Base-by-base conservation (phyloP, 805 yeast genomes). In the Pichia exigua region DNA sequence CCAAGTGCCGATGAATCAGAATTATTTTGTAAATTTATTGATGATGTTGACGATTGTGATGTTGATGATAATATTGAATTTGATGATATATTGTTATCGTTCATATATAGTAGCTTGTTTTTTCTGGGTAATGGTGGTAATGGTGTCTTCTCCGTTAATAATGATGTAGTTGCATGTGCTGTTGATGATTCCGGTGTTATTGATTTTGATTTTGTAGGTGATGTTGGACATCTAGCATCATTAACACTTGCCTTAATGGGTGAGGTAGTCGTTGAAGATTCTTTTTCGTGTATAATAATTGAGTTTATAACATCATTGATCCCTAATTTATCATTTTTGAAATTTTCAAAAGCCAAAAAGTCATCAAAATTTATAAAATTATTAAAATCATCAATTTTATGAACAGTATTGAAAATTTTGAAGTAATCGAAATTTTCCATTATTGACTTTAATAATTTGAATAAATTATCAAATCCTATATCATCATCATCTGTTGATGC, bases 391-490 rank as follows among this genome's bases (percentile, higher is more conserved):
- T 57, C 59, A n/a, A 65, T 32, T 2, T 57, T 44, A 10, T 45
- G 42, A 2, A 48, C 27, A 5, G 59, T 54, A 11, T 51, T 49
- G 6, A 61, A 49, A 11, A 66, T 52, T 2, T 45, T 49, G 2
- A 67, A 45, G 5, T 48, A 28, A 45, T 57, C 53, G 49, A 57
- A 67, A 40, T 62, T 52, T 13, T 51, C 52, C 55, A 67, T 45
- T 3, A 61, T 26, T 4, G 65, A 52, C 24, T 57, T 55, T 8
- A 65, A 48, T 27, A 67, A 63, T 52, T 64, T 65, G 54, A 67
- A 67, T 40, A 67, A 42, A 13, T 60, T 52, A 47, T 67, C 71
- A 56, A 68, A 68, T 2, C 62, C 63, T 38, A 54, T 39, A 44
- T 64, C 67, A 42, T 62, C 62, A 26, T 54, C 54, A n/a, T 55